Evolutionary conservation across 148 eudicot genomes (phyloP).

Genomic region (Persicaria maculosa): DNA sequence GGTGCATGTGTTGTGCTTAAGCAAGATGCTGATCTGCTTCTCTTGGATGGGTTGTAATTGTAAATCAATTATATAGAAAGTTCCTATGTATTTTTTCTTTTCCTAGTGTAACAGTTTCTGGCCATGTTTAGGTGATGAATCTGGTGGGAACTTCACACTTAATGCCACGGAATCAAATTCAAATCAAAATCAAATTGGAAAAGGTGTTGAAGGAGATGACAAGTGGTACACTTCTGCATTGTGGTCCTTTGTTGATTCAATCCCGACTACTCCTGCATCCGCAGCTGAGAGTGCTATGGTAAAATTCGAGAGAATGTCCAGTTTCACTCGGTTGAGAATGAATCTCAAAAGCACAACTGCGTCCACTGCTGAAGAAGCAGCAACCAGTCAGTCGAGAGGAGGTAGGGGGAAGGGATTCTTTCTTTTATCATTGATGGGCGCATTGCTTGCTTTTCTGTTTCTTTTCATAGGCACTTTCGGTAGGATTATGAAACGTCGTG

Average conservation of each 20-base stretch:
- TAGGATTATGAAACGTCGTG: conserved; percentile 5
- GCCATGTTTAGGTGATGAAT: conserved; percentile 61
- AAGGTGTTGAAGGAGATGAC: conserved; percentile 27
- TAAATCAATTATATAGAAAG: neutral
- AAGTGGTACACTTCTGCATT: conserved; percentile 61
- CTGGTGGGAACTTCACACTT: conserved; percentile 25
- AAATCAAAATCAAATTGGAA: conserved; percentile 24
- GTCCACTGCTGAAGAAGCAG: conserved; percentile 15
- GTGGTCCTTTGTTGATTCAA: conserved; percentile 82
- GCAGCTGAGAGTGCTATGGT: conserved; percentile 76
- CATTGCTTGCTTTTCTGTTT: conserved; percentile 58
- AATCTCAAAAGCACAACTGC: conserved; percentile 24
- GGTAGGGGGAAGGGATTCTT: conserved; percentile 34
- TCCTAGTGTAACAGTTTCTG: conserved; percentile 40
- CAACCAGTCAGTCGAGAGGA: conserved; percentile 19
- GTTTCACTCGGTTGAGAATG: conserved; percentile 53
- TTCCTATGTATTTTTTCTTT: neutral
- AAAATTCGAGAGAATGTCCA: conserved; percentile 73
- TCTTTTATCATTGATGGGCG: conserved; percentile 52
- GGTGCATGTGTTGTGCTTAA: neutral
- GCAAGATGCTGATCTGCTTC: neutral
- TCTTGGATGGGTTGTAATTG: neutral
- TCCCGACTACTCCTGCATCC: conserved; percentile 94
- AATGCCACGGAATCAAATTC: conserved; percentile 22
- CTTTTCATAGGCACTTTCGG: conserved; percentile 26